Evolutionary conservation across 2,329 filamentous ascomycete genomes (phyloP).

Genomic region (Bipolaris zeicola): DNA sequence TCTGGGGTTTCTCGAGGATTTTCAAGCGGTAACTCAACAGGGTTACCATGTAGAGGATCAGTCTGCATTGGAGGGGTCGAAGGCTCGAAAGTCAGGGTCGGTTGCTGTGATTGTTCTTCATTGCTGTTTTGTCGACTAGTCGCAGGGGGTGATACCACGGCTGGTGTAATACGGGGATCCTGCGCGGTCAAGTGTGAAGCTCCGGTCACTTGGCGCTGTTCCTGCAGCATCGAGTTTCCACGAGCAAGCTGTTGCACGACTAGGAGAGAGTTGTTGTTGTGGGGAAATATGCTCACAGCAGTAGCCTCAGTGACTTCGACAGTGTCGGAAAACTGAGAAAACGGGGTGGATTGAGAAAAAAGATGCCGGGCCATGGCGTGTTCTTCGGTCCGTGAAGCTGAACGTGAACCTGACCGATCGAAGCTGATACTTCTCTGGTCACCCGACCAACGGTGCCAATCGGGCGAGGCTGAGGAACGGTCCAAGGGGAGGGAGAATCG

Average conservation of each 20-base stretch:
- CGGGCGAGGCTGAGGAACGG: constrained; percentile 36
- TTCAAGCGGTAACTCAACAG: constrained; percentile 62
- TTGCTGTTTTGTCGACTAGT: constrained; percentile 7
- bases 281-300: constrained; percentile 64
- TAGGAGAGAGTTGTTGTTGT: constrained; percentile 68
- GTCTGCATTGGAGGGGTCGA: constrained; percentile 46
- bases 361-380: constrained; percentile 52
- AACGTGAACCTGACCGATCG: constrained; percentile 45
- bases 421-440: constrained; percentile 46
- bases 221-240: constrained; percentile 31
- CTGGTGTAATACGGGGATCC: constrained; percentile 24
- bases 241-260: constrained; percentile 61
- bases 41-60: constrained; percentile 24
- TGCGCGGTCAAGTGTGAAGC: constrained; percentile 23
- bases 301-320: constrained; percentile 67
- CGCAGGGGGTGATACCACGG: constrained; percentile 30
- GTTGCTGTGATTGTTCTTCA: constrained; percentile 21
- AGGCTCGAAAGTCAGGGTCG: constrained; percentile 42
- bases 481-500: constrained; percentile 39
- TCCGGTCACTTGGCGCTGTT: constrained; percentile 22
- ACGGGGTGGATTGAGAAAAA: constrained; percentile 56
- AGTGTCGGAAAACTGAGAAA: constrained; percentile 56
- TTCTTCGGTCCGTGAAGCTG: constrained; percentile 47
- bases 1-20: constrained; percentile 64
- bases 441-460: constrained; percentile 39